Evolutionary conservation across 257 asterid genomes (phyloP).

Genomic region (Ocimum tenuiflorum): DNA sequence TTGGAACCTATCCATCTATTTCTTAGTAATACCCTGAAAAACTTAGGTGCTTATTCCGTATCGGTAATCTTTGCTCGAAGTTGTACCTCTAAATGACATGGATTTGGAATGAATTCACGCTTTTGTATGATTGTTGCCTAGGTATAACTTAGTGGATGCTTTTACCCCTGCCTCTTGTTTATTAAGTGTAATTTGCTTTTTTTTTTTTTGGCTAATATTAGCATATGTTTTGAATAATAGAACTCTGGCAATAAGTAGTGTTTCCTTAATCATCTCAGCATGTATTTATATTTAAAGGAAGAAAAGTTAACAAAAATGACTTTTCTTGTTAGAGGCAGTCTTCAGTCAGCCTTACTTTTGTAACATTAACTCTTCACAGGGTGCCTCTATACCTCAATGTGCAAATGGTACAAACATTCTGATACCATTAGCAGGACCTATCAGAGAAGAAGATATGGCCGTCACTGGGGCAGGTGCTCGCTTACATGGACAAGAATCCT

Average conservation of each 20-base stretch:
- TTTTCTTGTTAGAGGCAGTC: conserved; percentile 9
- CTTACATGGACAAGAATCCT: conserved; percentile 63
- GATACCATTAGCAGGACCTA: conserved; percentile 78
- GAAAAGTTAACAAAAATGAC: neutral
- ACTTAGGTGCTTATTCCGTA: neutral
- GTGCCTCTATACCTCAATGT: conserved; percentile 90
- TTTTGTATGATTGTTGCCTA: neutral
- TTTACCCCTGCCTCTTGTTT: neutral
- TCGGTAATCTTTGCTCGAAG: neutral
- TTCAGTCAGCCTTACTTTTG: conserved; percentile 11
- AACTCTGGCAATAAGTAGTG: neutral
- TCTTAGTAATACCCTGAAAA: neutral
- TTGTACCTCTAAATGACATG: neutral
- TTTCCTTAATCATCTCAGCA: neutral
- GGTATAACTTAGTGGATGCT: neutral
- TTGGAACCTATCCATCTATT: neutral
- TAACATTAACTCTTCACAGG: conserved; percentile 42
- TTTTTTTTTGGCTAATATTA: neutral
- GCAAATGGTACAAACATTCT: conserved; percentile 81
- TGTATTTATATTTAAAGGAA: conserved; percentile 5
- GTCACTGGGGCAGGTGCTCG: conserved; percentile 93
- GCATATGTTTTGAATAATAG: too few relatives aligned
- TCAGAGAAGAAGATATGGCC: conserved; percentile 84
- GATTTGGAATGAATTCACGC: neutral
- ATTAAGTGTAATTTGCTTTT: neutral